phyloP scores from a whole-genome alignment of 208 protist species.

The Trypanosoma platydactyli region DNA sequence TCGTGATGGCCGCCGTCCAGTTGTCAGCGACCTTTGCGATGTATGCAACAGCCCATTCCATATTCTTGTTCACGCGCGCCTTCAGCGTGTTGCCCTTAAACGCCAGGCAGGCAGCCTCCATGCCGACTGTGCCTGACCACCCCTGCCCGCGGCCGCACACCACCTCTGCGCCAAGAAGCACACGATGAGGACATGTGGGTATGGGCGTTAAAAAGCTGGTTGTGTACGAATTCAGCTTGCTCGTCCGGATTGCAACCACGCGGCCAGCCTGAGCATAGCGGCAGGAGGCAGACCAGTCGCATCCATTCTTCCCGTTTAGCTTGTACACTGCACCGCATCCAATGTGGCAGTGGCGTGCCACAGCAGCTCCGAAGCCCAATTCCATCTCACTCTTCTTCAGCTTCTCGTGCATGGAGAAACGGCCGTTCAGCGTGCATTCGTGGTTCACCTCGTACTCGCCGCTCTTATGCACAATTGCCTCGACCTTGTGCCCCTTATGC shows the following conservation, averaged over 20 bases:
- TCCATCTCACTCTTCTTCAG: slow-evolving; percentile 52
- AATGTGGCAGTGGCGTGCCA: slow-evolving; percentile 53
- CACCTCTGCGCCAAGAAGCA: slow-evolving; percentile 32
- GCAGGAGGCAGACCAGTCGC: slow-evolving; percentile 66
- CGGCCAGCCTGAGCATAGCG: slow-evolving; percentile 43
- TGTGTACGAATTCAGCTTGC: slow-evolving; percentile 45
- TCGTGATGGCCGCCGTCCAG: slow-evolving; percentile 66
- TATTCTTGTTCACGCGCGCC: slow-evolving; percentile 55
- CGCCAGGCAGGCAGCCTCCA: slow-evolving; percentile 55
- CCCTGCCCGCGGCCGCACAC: slow-evolving; percentile 36
- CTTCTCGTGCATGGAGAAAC: slow-evolving; percentile 68
- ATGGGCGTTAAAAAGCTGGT: slow-evolving; percentile 48
- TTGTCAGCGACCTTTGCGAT: slow-evolving; percentile 62
- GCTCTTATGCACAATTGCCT: slow-evolving; percentile 24
- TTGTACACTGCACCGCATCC: slow-evolving; percentile 61
- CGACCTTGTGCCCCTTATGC: slow-evolving; percentile 53
- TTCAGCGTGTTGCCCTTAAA: slow-evolving; percentile 71
- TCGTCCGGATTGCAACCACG: slow-evolving; percentile 55
- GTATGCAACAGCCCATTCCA: slow-evolving; percentile 66
- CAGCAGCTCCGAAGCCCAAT: slow-evolving; percentile 57
- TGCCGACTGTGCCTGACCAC: slow-evolving; percentile 38
- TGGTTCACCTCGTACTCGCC: slow-evolving; percentile 45
- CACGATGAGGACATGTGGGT: slow-evolving; percentile 9
- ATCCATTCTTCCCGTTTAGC: slow-evolving; percentile 43
- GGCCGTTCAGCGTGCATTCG: slow-evolving; percentile 43